These are phyloP conservation scores for Colletotrichum aenigma DNA, from an alignment of 2,329 filamentous ascomycete genomes.

Conservation along the genomic window DNA sequence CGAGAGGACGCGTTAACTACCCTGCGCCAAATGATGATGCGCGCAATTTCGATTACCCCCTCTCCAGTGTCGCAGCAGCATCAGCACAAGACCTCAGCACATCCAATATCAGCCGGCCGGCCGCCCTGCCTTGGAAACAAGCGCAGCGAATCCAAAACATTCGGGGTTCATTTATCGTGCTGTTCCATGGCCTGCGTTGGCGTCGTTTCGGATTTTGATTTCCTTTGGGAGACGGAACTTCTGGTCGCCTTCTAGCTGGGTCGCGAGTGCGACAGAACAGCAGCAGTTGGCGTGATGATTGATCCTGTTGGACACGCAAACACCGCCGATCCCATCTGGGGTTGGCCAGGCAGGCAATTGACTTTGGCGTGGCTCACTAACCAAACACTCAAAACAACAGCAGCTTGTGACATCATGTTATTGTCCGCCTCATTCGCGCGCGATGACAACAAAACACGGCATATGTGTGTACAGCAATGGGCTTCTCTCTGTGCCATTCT, in stretches of 20 bases:
- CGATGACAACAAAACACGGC: conserved; percentile 38
- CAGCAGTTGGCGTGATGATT: not conserved
- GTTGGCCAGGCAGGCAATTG: not conserved
- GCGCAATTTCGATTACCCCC: not conserved
- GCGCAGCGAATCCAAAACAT: not conserved
- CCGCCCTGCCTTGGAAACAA: not conserved
- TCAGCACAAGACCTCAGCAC: not conserved
- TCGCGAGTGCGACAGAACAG: not conserved
- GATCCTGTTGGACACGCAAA: not conserved
- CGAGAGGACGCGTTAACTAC: not conserved
- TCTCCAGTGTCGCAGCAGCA: not conserved
- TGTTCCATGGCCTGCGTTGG: not conserved
- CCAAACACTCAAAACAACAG: not conserved
- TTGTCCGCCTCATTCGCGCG: not conserved
- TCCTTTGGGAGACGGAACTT: not conserved
- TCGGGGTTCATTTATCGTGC: not conserved
- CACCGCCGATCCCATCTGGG: not conserved
- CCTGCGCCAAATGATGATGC: conserved; percentile 1
- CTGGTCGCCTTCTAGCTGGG: not conserved
- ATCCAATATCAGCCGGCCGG: not conserved
- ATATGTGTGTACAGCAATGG: conserved; percentile 66
- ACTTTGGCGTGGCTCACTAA: not conserved
- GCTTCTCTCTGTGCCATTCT: conserved; percentile 52
- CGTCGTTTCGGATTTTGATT: not conserved
- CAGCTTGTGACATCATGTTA: not conserved